Evolutionary conservation across 352 stramenopile species (phyloP), one percentile per base, ranked within the genome.

Genomic region (Globisporangium recalcitrans): DNA sequence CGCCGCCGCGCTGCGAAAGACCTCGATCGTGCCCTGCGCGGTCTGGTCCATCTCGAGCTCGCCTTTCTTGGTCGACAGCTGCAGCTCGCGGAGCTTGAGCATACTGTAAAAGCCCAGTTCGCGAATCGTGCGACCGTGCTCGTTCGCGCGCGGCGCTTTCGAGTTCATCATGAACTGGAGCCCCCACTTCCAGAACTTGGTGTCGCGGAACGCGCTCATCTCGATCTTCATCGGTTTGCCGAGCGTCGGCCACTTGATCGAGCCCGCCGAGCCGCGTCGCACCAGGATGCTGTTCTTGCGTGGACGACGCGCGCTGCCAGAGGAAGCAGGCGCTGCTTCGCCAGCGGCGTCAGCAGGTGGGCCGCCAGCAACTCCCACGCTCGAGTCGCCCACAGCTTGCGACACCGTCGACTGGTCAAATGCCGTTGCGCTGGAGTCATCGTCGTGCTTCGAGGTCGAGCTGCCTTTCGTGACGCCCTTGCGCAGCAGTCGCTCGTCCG

Each of bases 21-120:
- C 72, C 68, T 95, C 86, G 53, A 95, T 80, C 8, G 86, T 92
- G 53, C 86, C 86, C 69, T 91, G 75, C 13, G 86, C 86, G 11
- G 83, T 95, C 70, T 91, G 81, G 60, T 95, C 84, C 86, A 95
- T 95, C n/a, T 90, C 73, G 19, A 92, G 54, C 65, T 92, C 86
- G 11, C 82, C 77, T 49, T 94, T 90, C 56, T 90, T 91, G 56
- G 79, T 76, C 56, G 80, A 72, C 59, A 78, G 74, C 69, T 93
- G 84, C 31, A 95, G 58, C 44, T 95, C 86, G 0, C 81, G 70
- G 14, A 95, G 71, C 61, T 93, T 93, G 52, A 91, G 72, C 80
- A 93, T 92, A 54, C 80, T 91, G 66, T 95, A 95, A 51, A 95
- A 95, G 0, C 83, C 86, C 14, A 95, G 63, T 54, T 95, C 82